phyloP scores from a whole-genome alignment of 2,329 filamentous ascomycete genomes.

The Sporothrix brasiliensis region DNA sequence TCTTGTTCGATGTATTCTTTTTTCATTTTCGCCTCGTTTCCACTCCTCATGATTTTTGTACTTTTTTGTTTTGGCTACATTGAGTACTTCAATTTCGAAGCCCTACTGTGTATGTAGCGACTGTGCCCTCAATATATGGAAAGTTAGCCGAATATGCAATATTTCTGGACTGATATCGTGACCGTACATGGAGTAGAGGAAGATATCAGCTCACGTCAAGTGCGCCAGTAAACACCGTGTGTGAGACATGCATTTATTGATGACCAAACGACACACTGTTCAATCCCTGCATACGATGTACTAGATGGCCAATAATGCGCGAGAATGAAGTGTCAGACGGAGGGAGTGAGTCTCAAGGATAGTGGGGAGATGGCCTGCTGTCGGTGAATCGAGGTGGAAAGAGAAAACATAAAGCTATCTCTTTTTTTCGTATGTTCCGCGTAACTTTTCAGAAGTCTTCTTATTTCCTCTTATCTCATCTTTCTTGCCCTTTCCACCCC shows the following conservation, averaged over 20 bases:
- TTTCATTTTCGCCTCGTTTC: neutral
- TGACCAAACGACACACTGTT: neutral
- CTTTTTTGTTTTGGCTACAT: neutral
- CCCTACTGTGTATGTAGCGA: neutral
- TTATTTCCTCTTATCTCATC: neutral
- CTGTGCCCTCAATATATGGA: neutral
- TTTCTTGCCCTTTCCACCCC: neutral
- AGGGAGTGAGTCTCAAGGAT: neutral
- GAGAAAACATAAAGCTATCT: neutral
- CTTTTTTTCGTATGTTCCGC: no score
- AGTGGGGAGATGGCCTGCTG: neutral
- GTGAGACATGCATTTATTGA: constrained; percentile 24
- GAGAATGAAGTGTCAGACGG: neutral
- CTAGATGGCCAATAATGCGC: neutral
- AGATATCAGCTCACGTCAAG: neutral
- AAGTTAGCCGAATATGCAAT: neutral
- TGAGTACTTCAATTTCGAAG: neutral
- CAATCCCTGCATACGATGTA: neutral
- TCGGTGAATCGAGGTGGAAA: neutral
- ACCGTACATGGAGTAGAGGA: no score
- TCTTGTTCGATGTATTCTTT: neutral
- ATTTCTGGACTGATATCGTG: no score
- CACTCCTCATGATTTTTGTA: neutral
- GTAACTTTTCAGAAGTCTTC: neutral
- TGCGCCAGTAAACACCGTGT: neutral